Conservation (phyloP, 495 filamentous ascomycete species). For the Chaetomidium leptoderma region DNA sequence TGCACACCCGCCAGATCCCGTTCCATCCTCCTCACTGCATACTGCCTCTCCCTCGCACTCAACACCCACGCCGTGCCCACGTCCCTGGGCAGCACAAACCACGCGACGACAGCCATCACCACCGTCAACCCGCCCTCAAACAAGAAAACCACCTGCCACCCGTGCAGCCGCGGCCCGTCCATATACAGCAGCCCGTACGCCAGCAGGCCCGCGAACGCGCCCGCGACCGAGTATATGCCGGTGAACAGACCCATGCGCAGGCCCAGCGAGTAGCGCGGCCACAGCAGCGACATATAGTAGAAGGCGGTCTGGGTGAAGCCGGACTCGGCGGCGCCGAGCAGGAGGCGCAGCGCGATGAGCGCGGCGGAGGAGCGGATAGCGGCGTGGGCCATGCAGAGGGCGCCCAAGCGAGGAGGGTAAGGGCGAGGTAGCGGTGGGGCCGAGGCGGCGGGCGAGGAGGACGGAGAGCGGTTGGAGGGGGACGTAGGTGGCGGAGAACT, state of each 20-base stretch:
- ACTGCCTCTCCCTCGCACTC: slow-evolving; percentile 22
- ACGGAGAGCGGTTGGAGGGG: background rate
- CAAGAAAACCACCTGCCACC: slow-evolving; percentile 57
- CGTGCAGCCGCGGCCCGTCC: slow-evolving; percentile 36
- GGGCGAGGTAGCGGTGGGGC: background rate
- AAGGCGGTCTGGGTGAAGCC: slow-evolving; percentile 56
- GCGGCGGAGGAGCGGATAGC: background rate
- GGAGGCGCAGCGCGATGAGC: slow-evolving; percentile 34
- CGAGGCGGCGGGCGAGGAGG: background rate
- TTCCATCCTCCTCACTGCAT: slow-evolving; percentile 33
- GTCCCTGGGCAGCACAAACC: slow-evolving; percentile 59
- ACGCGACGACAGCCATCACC: slow-evolving; percentile 47
- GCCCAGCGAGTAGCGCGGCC: slow-evolving; percentile 54
- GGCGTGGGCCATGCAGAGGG: slow-evolving; percentile 2
- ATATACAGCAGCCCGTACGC: slow-evolving; percentile 55
- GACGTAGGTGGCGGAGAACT: slow-evolving; percentile 4
- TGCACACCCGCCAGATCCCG: slow-evolving; percentile 19
- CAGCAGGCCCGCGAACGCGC: slow-evolving; percentile 53
- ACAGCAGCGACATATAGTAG: slow-evolving; percentile 58
- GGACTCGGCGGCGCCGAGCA: slow-evolving; percentile 56
- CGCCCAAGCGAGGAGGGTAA: background rate
- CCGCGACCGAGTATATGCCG: slow-evolving; percentile 54
- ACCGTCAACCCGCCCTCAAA: slow-evolving; percentile 49
- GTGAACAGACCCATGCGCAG: slow-evolving; percentile 57
- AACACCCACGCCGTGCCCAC: slow-evolving; percentile 30